Percentiles rank a stretch among this genome's conserved stretches.
phyloP scores from a whole-genome alignment of 768 basidiomycete genomes.

The Collybia mongolica region DNA sequence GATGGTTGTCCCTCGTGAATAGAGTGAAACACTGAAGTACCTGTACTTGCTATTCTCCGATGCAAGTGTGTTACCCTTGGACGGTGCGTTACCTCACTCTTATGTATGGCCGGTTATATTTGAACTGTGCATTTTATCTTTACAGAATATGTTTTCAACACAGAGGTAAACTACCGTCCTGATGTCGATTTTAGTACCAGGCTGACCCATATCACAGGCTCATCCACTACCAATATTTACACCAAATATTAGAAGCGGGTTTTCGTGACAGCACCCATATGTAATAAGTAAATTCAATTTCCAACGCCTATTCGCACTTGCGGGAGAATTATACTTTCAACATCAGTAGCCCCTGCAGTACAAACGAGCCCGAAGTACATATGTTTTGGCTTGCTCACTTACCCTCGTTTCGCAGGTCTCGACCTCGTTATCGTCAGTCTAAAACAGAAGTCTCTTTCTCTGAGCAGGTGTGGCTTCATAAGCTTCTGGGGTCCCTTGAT shows the following conservation, averaged over 20 bases:
- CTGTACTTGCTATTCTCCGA: slow-evolving; percentile 89
- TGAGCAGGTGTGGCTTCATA: background rate
- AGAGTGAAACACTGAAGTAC: slow-evolving; percentile 94
- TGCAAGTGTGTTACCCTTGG: slow-evolving; percentile 65
- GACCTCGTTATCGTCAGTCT: background rate
- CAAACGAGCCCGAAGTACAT: too few relatives aligned
- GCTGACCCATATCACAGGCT: background rate
- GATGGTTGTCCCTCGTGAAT: background rate
- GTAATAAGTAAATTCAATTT: too few relatives aligned
- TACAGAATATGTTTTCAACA: slow-evolving; percentile 4
- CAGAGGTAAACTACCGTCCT: background rate
- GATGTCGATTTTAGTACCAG: background rate
- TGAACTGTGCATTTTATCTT: background rate
- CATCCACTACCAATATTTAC: slow-evolving; percentile 7
- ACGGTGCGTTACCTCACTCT: slow-evolving; percentile 47
- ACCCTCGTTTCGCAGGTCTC: background rate
- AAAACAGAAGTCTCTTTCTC: background rate
- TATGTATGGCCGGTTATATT: background rate
- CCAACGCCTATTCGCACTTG: too few relatives aligned
- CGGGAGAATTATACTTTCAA: too few relatives aligned
- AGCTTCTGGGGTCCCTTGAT: background rate
- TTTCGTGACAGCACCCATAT: background rate
- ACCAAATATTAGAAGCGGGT: background rate
- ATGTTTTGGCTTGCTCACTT: too few relatives aligned
- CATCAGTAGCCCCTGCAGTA: too few relatives aligned